Conservation (phyloP, 148 eudicot genomes). For the Rhododendron henanense region DNA sequence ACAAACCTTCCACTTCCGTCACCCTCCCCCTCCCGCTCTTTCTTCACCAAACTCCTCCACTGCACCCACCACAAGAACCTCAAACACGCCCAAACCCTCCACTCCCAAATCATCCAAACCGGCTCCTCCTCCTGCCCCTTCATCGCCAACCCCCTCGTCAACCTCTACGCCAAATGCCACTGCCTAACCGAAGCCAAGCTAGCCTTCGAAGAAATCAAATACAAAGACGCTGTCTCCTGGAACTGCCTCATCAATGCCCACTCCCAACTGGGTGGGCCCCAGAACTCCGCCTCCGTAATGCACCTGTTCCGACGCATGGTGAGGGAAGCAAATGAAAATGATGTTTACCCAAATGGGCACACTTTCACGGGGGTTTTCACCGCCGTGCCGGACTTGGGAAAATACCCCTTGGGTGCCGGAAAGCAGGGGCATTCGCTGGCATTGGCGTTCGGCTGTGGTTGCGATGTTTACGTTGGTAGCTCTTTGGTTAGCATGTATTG, state of each 20-base stretch:
- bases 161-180: slow-evolving; percentile 45
- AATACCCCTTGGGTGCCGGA: slow-evolving; percentile 21
- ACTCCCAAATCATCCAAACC: slow-evolving; percentile 38
- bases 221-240: slow-evolving; percentile 46
- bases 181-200: slow-evolving; percentile 24
- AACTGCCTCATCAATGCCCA: slow-evolving; percentile 47
- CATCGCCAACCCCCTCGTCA: slow-evolving; percentile 39
- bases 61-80: slow-evolving; percentile 32
- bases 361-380: slow-evolving; percentile 40
- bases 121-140: slow-evolving; percentile 25
- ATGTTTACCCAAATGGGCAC: slow-evolving; percentile 30
- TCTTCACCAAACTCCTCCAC: slow-evolving; percentile 34
- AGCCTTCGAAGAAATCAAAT: slow-evolving; percentile 25
- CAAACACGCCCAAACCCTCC: slow-evolving; percentile 29
- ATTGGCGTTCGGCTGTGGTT: slow-evolving; percentile 19
- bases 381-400: slow-evolving; percentile 16
- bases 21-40: slow-evolving; percentile 14
- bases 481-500: slow-evolving; percentile 42
- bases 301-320: slow-evolving; percentile 31
- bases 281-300: slow-evolving; percentile 21
- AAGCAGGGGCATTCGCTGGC: slow-evolving; percentile 38
- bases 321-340: slow-evolving; percentile 8
- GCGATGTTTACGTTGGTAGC: slow-evolving; percentile 43
- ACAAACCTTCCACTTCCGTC: not conserved
- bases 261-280: slow-evolving; percentile 19